Percentiles rank a stretch among this genome's conserved stretches.
phyloP scores from a whole-genome alignment of 1,284 basidiomycete genomes.

The Cyathus olla region DNA sequence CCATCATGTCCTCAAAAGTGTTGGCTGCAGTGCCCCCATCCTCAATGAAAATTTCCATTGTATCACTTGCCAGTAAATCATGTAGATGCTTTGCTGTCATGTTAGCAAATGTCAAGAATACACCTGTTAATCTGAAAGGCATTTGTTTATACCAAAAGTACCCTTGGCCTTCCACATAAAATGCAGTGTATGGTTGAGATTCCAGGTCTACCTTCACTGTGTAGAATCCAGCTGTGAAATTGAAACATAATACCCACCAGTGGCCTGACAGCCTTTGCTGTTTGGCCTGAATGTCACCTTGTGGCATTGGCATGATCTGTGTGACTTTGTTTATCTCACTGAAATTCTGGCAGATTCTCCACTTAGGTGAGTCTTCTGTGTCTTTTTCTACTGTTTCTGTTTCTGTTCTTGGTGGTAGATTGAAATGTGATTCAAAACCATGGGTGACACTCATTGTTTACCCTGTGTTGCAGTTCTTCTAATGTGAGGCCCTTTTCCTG shows the following conservation, averaged over 20 bases:
- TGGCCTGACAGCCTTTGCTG: slow-evolving; percentile 43
- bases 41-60: slow-evolving; percentile 25
- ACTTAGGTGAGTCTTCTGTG: slow-evolving; percentile 21
- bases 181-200: slow-evolving; percentile 43
- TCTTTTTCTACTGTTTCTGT: neutral
- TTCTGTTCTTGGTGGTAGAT: slow-evolving; percentile 18
- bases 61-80: slow-evolving; percentile 32
- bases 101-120: slow-evolving; percentile 47
- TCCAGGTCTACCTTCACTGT: slow-evolving; percentile 34
- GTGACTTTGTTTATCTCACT: slow-evolving; percentile 22
- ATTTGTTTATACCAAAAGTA: slow-evolving; percentile 47
- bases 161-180: slow-evolving; percentile 52
- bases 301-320: slow-evolving; percentile 36
- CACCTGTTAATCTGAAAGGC: slow-evolving; percentile 55
- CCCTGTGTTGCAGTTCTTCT: slow-evolving; percentile 31
- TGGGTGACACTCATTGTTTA: slow-evolving; percentile 35
- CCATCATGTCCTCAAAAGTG: slow-evolving; percentile 13
- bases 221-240: slow-evolving; percentile 46
- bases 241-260: slow-evolving; percentile 37
- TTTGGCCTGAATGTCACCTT: slow-evolving; percentile 46
- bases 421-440: slow-evolving; percentile 19
- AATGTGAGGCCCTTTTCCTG: slow-evolving; percentile 31
- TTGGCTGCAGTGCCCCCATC: slow-evolving; percentile 22
- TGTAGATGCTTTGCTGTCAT: slow-evolving; percentile 36
- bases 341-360: slow-evolving; percentile 47